Evolutionary conservation across 2,329 filamentous ascomycete species (phyloP).

Genomic region (Fusarium sp.): DNA sequence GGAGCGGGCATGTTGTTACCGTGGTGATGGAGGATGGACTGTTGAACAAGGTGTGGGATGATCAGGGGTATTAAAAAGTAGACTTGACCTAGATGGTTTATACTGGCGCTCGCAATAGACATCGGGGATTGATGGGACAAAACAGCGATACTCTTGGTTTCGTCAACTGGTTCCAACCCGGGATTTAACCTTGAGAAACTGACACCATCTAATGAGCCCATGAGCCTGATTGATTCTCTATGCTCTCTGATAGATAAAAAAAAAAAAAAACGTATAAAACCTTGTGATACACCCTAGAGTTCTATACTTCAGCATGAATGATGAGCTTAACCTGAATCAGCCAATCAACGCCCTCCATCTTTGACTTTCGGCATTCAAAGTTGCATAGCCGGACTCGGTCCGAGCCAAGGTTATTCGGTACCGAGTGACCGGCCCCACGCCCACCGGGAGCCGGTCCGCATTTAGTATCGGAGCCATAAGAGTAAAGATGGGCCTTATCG

Average conservation of each 20-base stretch:
- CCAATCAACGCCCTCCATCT: not conserved
- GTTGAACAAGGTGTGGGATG: too few species aligned
- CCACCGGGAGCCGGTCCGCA: not conserved
- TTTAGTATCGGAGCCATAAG: not conserved
- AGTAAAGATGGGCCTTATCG: not conserved
- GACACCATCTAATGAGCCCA: too few species aligned
- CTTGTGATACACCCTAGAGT: not conserved
- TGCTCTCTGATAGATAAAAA: too few species aligned
- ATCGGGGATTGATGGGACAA: not conserved
- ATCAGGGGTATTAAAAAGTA: not conserved
- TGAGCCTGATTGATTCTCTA: too few species aligned
- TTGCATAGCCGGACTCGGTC: slow-evolving; percentile 1
- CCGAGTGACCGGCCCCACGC: not conserved
- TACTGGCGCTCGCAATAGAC: too few species aligned
- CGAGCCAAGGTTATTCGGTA: not conserved
- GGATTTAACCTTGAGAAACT: too few species aligned
- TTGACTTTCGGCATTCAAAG: not conserved
- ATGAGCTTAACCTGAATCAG: not conserved
- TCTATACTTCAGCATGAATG: not conserved
- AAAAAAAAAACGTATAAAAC: too few species aligned
- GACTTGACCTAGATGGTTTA: not conserved
- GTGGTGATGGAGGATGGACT: not conserved
- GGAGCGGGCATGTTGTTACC: slow-evolving; percentile 13
- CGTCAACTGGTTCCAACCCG: not conserved
- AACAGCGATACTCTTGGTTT: not conserved